Evolutionary conservation across 495 filamentous ascomycete genomes (phyloP), one percentile per base, ranked within the genome.

Genomic region (Tuber brumale): DNA sequence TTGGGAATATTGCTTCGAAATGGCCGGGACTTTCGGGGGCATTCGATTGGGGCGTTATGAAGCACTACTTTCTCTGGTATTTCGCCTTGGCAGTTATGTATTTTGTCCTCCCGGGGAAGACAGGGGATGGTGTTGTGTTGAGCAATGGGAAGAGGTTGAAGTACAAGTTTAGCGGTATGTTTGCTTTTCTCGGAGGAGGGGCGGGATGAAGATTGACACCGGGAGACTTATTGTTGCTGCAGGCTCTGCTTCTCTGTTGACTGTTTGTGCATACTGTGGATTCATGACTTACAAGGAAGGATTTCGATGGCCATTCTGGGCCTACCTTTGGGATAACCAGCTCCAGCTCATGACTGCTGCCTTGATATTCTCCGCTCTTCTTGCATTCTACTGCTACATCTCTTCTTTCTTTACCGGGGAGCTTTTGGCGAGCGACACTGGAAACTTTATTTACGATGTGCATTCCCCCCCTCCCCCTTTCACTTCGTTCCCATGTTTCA

Each of bases 271-370:
- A 72, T 88, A 90, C 75, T 90, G 90, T 71, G 89, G 89, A 18
- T 93, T 93, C 42, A 97, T 81, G 79, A 80, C 94, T 5, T 86
- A 90, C 76, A 82, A 88, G 21, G 88, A 96, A 80, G 95, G 95
- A 44, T 87, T 93, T 31, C 87, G 93, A 45, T 98, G 97, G 82
- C 88, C 89, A 18, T 85, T 97, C 41, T 99, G 94, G 95, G 93
- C 91, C 31, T 99, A 92, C 86, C 91, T 99, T 79, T 91, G 92
- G 86, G 90, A 97, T 83, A 95, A 98, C 84, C 95, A 94, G 83
- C 76, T 93, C 44, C 92, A 93, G 81, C 87, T 99, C 74, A 87
- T 97, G 42, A 96, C 94, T 0, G 89, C 91, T 72, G 94, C 94
- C 83, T 86, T 97, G 70, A 76, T 95, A 75, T 91, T 98, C 81